Evolutionary conservation across 139 green algal genomes (phyloP).

Genomic region (Chlamydomonas incerta): DNA sequence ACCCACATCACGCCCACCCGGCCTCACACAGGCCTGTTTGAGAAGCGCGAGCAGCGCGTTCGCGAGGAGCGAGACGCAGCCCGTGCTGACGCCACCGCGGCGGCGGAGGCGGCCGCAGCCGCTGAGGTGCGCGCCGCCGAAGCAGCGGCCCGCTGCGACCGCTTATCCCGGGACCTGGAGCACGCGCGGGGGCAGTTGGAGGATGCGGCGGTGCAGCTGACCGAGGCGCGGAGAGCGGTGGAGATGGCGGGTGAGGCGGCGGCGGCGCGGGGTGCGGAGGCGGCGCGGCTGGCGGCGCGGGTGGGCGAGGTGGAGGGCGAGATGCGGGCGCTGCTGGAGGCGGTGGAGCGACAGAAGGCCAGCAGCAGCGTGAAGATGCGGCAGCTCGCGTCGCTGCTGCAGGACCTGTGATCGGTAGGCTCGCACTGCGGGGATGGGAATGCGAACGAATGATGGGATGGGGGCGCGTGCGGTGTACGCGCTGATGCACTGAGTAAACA

Average conservation of each 20-base stretch:
- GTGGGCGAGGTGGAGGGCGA: conserved; percentile 75
- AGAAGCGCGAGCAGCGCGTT: conserved; percentile 61
- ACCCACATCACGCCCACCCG: neutral
- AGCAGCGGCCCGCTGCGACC: neutral
- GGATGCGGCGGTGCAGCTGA: conserved; percentile 23
- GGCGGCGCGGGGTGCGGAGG: conserved; percentile 49
- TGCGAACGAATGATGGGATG: no score
- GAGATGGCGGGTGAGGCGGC: conserved; percentile 47
- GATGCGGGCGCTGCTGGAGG: conserved; percentile 72
- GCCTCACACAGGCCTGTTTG: conserved; percentile 57
- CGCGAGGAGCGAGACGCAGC: conserved; percentile 63
- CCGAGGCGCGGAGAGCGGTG: conserved; percentile 44
- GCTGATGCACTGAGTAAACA: no score
- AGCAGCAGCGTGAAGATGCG: conserved; percentile 71
- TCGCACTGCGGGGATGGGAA: no score
- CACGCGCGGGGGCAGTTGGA: conserved; percentile 10
- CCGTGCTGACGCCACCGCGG: conserved; percentile 4
- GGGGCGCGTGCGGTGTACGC: no score
- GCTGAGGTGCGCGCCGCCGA: conserved; percentile 39
- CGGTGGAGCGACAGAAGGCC: conserved; percentile 71
- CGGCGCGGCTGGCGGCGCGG: conserved; percentile 20
- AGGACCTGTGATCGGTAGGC: conserved; percentile 58
- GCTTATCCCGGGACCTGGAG: conserved; percentile 1
- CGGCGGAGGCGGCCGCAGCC: neutral
- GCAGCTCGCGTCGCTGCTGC: conserved; percentile 53